Conservation (phyloP, 2,329 filamentous ascomycete genomes). For the Pestalotiopsis fici region DNA sequence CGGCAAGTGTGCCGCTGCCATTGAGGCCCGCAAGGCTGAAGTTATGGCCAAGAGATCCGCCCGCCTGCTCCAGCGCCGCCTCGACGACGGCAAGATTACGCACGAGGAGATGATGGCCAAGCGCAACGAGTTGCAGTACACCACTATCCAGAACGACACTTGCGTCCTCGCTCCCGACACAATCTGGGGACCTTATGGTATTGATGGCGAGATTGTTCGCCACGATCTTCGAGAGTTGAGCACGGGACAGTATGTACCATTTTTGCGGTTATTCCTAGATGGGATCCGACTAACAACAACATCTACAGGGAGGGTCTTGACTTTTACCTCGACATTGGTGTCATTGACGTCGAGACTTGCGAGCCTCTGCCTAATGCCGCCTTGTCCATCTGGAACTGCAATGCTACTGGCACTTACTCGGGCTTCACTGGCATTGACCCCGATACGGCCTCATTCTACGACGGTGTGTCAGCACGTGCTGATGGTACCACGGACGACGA, state of each 20-base stretch:
- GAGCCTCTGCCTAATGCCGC: slow-evolving; percentile 4
- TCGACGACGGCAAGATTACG: not conserved
- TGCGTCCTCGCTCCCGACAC: slow-evolving; percentile 7
- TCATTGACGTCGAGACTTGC: slow-evolving; percentile 7
- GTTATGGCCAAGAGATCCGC: not conserved
- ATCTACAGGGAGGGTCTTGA: not conserved
- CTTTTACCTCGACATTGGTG: slow-evolving; percentile 6
- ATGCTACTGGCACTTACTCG: slow-evolving; percentile 6
- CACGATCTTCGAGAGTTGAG: slow-evolving; percentile 3
- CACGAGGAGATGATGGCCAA: not conserved
- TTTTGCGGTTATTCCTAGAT: not conserved
- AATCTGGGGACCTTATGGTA: slow-evolving; percentile 3
- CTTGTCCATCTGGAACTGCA: slow-evolving; percentile 3
- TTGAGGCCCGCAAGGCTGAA: slow-evolving; percentile 1
- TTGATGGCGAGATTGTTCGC: slow-evolving; percentile 7
- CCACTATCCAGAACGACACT: slow-evolving; percentile 6
- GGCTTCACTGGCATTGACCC: slow-evolving; percentile 7
- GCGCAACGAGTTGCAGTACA: slow-evolving; percentile 6
- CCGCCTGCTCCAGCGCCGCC: not conserved
- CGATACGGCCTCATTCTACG: not conserved
- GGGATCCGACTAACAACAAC: not conserved
- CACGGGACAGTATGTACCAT: not conserved
- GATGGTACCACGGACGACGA: slow-evolving; percentile 8
- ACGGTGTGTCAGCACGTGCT: not conserved
- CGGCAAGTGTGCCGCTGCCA: slow-evolving; percentile 7